Evolutionary conservation across 768 basidiomycete species (phyloP), one percentile per base, ranked within the genome.

Genomic region (Hebeloma cylindrosporum): DNA sequence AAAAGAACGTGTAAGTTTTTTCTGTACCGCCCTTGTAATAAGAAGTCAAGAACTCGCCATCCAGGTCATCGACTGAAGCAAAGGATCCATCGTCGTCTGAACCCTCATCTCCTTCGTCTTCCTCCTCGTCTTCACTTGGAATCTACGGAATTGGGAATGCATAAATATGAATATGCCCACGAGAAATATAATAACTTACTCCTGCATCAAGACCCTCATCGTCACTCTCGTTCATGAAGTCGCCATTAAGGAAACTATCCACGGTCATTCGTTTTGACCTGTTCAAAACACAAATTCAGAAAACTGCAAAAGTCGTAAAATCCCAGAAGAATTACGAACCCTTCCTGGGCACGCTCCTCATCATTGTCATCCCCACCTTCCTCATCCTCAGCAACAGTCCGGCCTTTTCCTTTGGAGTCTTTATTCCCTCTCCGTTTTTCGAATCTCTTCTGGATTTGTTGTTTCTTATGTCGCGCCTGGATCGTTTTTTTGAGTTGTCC

Each of bases 401-500:
- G 14, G 66, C 67, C 34, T 61, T 65, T 20, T 59, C 53, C 54
- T 43, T 77, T 64, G 23, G 59, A 59, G 51, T 60, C 68, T 50
- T 68, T 75, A 53, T 62, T 54, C 44, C 71, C 71, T 53, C 74
- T 78, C 52, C 85, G 76, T 30, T 74, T 72, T 59, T 88, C 77
- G 21, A 80, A 72, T 63, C 84, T 83, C 65, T 85, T 87, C 57
- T 80, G 78, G 50, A 80, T 70, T 58, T 89, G 78, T 58, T 92
- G 85, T 56, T 85, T 80, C 56, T 91, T 88, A 46, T 83, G 79
- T n/a, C 94, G 75, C 4, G 83, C 77, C 56, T 90, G 77, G 39
- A 98, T 96, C 14, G 82, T 80, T 53, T 89, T 86, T 60, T 91
- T 90, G 41, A 98, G 80, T 59, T 87, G 83, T 1, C 94, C 94